Conservation (phyloP, 129 eudicot species). For the Oenanthe sinensis region DNA sequence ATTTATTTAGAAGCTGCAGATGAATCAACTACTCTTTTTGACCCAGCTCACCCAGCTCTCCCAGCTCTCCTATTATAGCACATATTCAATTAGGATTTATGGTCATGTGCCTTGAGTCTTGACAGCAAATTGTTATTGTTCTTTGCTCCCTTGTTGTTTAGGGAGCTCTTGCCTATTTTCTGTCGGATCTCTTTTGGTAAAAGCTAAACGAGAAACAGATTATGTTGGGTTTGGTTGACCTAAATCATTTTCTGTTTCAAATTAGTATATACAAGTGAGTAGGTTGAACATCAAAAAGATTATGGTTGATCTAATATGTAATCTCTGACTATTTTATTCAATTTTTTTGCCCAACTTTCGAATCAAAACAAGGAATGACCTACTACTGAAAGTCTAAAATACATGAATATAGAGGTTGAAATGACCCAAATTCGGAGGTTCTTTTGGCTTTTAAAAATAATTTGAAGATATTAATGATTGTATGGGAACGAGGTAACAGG, state of each 20-base stretch:
- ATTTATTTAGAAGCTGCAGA: slow-evolving; percentile 41
- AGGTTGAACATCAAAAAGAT: not conserved
- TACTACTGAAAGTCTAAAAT: not conserved
- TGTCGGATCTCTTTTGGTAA: not conserved
- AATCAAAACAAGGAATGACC: not conserved
- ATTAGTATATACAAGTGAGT: not conserved
- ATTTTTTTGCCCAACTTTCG: not conserved
- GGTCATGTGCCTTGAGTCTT: not conserved
- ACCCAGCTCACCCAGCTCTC: slow-evolving; percentile 6
- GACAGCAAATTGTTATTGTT: not conserved
- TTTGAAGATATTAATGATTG: not conserved
- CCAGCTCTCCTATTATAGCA: not conserved
- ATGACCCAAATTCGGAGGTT: no score
- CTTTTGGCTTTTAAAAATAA: no score
- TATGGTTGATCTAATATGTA: not conserved
- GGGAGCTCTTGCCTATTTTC: not conserved
- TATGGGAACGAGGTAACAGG: no score
- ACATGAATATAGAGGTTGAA: not conserved
- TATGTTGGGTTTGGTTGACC: not conserved
- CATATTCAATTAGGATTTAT: not conserved
- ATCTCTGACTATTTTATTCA: not conserved
- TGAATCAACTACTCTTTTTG: slow-evolving; percentile 1
- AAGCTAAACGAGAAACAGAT: no score
- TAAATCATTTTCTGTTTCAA: not conserved
- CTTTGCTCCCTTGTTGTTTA: not conserved